A percentile compares a stretch with the other conserved stretches of the same genome.
These are phyloP conservation scores for Neolentinus lepideus DNA, from an alignment of 1,284 basidiomycete genomes.

Conservation along the genomic window DNA sequence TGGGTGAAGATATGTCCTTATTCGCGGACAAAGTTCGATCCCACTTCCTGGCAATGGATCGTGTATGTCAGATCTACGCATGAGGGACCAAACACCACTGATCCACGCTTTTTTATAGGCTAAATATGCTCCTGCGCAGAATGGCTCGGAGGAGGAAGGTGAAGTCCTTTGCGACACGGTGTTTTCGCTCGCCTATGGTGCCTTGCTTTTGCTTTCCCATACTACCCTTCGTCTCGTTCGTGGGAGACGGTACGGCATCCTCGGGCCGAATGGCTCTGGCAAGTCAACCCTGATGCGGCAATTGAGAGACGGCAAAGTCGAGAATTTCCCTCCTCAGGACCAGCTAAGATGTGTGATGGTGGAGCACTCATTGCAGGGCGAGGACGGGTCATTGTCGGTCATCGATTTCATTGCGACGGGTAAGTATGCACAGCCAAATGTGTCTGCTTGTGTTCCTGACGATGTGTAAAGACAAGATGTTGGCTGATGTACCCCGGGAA, in stretches of 20 bases:
- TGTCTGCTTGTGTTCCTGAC: constrained; percentile 4
- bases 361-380: constrained; percentile 92
- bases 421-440: constrained; percentile 24
- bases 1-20: constrained; percentile 33
- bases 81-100: constrained; percentile 1
- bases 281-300: constrained; percentile 98
- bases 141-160: constrained; percentile 61
- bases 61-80: constrained; percentile 26
- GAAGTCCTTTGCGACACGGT: constrained; percentile 89
- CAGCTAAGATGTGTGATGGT: constrained; percentile 91
- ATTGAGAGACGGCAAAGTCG: constrained; percentile 90
- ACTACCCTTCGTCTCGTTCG: constrained; percentile 88
- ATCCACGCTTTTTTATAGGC: constrained; percentile 30
- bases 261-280: constrained; percentile 89
- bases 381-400: constrained; percentile 76
- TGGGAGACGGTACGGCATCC: constrained; percentile 91
- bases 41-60: constrained; percentile 76
- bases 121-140: constrained; percentile 36
- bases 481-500: constrained; percentile 49
- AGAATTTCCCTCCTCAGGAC: constrained; percentile 91
- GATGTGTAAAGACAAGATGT: constrained; percentile 42
- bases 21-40: constrained; percentile 63
- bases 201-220: constrained; percentile 92
- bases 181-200: constrained; percentile 96
- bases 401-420: constrained; percentile 87